Percentiles rank a stretch among this genome's conserved stretches.
Evolutionary conservation across 257 asterid species (phyloP).

Genomic region (Ehretia macrophylla): DNA sequence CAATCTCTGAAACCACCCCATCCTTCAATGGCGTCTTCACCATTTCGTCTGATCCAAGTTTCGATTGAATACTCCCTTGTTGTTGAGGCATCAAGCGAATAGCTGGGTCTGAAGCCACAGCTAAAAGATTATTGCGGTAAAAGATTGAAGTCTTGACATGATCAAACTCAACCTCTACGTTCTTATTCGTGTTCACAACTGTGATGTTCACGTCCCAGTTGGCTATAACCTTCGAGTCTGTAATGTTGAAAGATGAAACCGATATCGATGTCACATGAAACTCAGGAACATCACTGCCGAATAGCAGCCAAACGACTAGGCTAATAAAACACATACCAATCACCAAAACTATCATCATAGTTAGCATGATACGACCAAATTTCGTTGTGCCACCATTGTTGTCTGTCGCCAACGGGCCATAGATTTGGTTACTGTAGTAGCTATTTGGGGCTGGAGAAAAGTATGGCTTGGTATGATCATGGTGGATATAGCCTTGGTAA

Average conservation of each 20-base stretch:
- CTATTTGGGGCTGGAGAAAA: constrained; percentile 8
- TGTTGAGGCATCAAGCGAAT: constrained; percentile 12
- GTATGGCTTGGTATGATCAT: not conserved
- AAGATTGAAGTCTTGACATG: constrained; percentile 24
- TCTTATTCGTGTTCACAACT: constrained; percentile 27
- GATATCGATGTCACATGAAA: constrained; percentile 27
- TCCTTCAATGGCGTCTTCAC: not conserved
- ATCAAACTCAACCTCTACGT: constrained; percentile 14
- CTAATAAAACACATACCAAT: constrained; percentile 34
- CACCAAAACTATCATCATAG: constrained; percentile 26
- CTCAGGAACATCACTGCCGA: constrained; percentile 39
- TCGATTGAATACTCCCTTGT: not conserved
- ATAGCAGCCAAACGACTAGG: constrained; percentile 47
- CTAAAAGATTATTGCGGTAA: constrained; percentile 33
- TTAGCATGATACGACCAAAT: constrained; percentile 34
- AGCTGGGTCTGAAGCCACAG: constrained; percentile 1
- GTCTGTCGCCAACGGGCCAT: constrained; percentile 14
- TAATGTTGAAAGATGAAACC: constrained; percentile 31
- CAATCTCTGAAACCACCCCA: constrained; percentile 10
- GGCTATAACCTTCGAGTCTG: constrained; percentile 8
- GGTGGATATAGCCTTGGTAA: not conserved
- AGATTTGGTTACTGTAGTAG: not conserved
- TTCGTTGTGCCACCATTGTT: constrained; percentile 5
- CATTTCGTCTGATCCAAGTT: not conserved
- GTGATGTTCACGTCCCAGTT: constrained; percentile 26